Conservation (phyloP, 345 rosid genomes). For the Gynandropsis gynandra region DNA sequence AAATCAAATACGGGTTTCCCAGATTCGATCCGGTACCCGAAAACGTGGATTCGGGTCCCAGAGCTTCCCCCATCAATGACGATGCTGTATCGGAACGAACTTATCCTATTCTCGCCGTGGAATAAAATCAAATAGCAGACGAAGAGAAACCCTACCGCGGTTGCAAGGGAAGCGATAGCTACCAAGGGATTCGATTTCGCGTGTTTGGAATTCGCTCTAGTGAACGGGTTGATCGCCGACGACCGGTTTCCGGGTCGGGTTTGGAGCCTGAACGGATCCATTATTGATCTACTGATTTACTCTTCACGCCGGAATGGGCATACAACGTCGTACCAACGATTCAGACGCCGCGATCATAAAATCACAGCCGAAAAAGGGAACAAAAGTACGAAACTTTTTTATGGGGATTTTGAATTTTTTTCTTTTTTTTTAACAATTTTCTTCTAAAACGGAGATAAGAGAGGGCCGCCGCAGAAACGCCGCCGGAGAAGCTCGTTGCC, state of each 20-base stretch:
- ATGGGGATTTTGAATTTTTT: conserved; percentile 2
- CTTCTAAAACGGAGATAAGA: conserved; percentile 22
- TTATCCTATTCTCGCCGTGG: conserved; percentile 6
- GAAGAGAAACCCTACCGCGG: conserved; percentile 25
- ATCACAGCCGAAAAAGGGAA: neutral
- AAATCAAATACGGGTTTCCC: conserved; percentile 48
- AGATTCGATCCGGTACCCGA: conserved; percentile 29
- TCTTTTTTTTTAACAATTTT: conserved; percentile 5
- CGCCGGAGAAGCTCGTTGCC: conserved; percentile 29
- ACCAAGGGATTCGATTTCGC: conserved; percentile 30
- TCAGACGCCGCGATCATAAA: conserved; percentile 11
- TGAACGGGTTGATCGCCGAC: conserved; percentile 32
- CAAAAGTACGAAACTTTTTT: neutral
- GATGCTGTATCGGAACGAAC: conserved; percentile 33
- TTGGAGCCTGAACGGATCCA: conserved; percentile 69
- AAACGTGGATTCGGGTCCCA: conserved; percentile 71
- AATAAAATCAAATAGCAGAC: conserved; percentile 29
- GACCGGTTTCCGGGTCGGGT: conserved; percentile 35
- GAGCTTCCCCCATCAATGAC: conserved; percentile 87
- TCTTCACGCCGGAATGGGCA: conserved; percentile 49
- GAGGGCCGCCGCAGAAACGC: conserved; percentile 22
- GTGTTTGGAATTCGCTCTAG: conserved; percentile 24
- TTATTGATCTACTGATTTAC: conserved; percentile 18
- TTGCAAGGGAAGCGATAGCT: conserved; percentile 23
- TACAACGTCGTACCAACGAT: conserved; percentile 80